A percentile compares a stretch with the other conserved stretches of the same genome.
These are phyloP conservation scores for Russula sp. DNA, from an alignment of 768 basidiomycete genomes.

Conservation along the genomic window DNA sequence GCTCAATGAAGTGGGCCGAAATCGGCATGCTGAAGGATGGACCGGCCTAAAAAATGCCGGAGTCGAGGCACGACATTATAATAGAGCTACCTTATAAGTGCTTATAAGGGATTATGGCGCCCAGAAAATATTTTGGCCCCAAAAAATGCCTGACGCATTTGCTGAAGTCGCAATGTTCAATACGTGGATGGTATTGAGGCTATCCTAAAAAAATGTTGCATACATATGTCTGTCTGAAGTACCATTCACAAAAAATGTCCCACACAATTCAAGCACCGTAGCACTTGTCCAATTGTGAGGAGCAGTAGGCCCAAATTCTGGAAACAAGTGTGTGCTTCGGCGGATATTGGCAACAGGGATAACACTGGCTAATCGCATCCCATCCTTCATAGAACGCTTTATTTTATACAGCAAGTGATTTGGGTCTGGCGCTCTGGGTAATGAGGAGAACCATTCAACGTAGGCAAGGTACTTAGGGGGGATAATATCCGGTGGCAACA, in stretches of 20 bases:
- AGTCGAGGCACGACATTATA: too few species aligned
- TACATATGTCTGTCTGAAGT: not conserved
- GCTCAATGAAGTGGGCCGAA: too few species aligned
- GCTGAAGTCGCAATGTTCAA: too few species aligned
- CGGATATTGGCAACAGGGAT: not conserved
- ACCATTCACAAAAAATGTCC: not conserved
- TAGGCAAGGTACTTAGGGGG: slow-evolving; percentile 1
- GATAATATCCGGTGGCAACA: not conserved
- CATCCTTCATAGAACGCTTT: not conserved
- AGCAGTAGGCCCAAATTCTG: not conserved
- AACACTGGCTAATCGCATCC: not conserved
- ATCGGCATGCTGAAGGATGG: too few species aligned
- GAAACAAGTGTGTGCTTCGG: not conserved
- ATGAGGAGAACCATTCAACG: not conserved
- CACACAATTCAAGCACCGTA: not conserved
- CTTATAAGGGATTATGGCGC: too few species aligned
- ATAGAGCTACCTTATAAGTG: too few species aligned
- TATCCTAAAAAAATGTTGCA: too few species aligned
- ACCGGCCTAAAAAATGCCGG: too few species aligned
- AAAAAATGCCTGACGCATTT: too few species aligned
- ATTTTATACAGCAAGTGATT: not conserved
- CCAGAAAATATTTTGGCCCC: too few species aligned
- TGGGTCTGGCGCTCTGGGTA: not conserved
- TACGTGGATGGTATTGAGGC: too few species aligned
- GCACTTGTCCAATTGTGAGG: not conserved